phyloP scores from a whole-genome alignment of 805 yeast genomes.

The Kurtzmaniella fragi region DNA sequence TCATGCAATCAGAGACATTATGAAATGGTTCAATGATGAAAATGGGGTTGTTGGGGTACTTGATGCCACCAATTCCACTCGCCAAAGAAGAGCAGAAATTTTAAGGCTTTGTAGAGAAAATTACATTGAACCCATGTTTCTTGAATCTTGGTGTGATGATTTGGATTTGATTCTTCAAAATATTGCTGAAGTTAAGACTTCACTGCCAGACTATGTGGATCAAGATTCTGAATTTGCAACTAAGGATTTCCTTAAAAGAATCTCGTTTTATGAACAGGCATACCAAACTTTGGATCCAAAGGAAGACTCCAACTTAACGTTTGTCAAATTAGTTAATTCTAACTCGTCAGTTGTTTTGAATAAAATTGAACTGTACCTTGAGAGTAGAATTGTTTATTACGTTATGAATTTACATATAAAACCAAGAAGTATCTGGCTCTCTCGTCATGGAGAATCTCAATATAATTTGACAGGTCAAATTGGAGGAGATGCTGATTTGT shows the following conservation, averaged over 20 bases:
- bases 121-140: slow-evolving; percentile 81
- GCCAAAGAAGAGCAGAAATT: slow-evolving; percentile 62
- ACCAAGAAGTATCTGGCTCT: slow-evolving; percentile 88
- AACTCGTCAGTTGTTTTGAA: slow-evolving; percentile 86
- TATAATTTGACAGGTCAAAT: slow-evolving; percentile 91
- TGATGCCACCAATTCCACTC: slow-evolving; percentile 90
- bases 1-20: slow-evolving; percentile 71
- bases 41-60: slow-evolving; percentile 87
- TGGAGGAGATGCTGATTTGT: slow-evolving; percentile 89
- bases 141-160: slow-evolving; percentile 90
- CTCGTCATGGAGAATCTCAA: slow-evolving; percentile 93
- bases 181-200: slow-evolving; percentile 78
- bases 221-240: slow-evolving; percentile 69
- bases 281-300: slow-evolving; percentile 71
- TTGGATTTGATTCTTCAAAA: slow-evolving; percentile 71
- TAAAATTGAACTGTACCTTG: slow-evolving; percentile 80
- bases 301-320: slow-evolving; percentile 63
- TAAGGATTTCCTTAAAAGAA: slow-evolving; percentile 67
- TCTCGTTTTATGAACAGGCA: slow-evolving; percentile 63
- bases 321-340: slow-evolving; percentile 82
- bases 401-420: slow-evolving; percentile 93
- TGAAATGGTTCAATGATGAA: slow-evolving; percentile 78
- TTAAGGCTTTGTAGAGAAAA: slow-evolving; percentile 56
- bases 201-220: slow-evolving; percentile 76
- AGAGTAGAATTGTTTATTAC: slow-evolving; percentile 89